Percentiles rank a stretch among this genome's conserved stretches.
These are phyloP conservation scores for Erythrobasidium yunnanense DNA, from an alignment of 768 basidiomycete genomes.

Conservation along the genomic window DNA sequence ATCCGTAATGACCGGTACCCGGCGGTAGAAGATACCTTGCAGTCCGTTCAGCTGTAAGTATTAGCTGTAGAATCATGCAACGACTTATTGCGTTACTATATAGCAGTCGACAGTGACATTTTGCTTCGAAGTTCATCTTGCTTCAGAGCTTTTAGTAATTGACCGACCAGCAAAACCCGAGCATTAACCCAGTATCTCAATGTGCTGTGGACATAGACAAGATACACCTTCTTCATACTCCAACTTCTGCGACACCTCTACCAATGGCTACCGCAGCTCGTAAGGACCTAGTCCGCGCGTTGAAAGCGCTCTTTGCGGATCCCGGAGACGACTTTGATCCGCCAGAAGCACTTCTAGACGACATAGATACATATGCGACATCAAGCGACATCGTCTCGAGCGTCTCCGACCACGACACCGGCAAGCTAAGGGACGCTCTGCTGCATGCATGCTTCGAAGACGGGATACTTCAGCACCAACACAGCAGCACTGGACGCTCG, in stretches of 20 bases:
- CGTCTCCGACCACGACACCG: conserved; percentile 5
- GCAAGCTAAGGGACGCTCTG: conserved; percentile 7
- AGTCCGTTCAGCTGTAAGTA: too few relatives aligned
- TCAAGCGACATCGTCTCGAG: neutral
- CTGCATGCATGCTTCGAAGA: conserved; percentile 16
- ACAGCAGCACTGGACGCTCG: too few relatives aligned
- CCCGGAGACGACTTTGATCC: conserved; percentile 9
- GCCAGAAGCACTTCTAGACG: conserved; percentile 3
- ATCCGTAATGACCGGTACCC: too few relatives aligned
- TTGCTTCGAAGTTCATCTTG: too few relatives aligned
- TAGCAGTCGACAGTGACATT: too few relatives aligned
- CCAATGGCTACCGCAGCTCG: conserved; percentile 11
- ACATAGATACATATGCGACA: conserved; percentile 1
- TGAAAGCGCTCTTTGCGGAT: neutral
- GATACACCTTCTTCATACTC: neutral
- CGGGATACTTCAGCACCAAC: neutral
- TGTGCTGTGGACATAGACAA: neutral
- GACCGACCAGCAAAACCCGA: too few relatives aligned
- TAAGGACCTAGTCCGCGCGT: conserved; percentile 2
- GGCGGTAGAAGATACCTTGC: too few relatives aligned
- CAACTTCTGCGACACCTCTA: neutral
- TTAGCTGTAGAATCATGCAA: too few relatives aligned
- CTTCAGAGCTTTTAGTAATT: too few relatives aligned
- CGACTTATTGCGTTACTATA: too few relatives aligned
- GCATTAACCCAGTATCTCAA: neutral